Evolutionary conservation across 2,329 filamentous ascomycete species (phyloP), one percentile per base, ranked within the genome.

Genomic region (Arthrobotrys megalospora): DNA sequence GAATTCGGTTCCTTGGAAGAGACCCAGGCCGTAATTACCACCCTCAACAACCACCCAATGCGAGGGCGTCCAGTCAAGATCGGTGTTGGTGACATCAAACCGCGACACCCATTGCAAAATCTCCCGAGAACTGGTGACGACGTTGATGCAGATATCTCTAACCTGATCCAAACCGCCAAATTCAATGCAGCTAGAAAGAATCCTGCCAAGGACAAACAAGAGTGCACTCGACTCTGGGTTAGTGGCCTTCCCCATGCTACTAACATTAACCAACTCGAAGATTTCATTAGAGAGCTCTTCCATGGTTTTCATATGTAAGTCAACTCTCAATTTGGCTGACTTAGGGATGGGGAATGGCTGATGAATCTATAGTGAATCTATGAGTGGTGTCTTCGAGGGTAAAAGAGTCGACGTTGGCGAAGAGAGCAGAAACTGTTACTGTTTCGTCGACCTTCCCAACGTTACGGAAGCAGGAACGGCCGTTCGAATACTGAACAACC

Each of bases 181-280:
- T 5, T 28, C 24, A 2, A 28, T 28, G 24, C 2, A 28, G 2
- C 5, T 28, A 2, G 24, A 28, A 28, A 28, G 24, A 2, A 28
- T 28, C 24, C 24, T 28, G 24, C 2, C 24, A 28, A 28, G 24
- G 24, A 28, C 11, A 47, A 60, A 24, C 24, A 24, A 11, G 55
- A 53, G 10, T 77, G 66, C 12, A 62, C 66, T 10, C 66, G 73
- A 10, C 36, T 77, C 32, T 77, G 69, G 60, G 66, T 77, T 12
- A 50, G 73, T 32, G 73, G 73, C 10, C 60, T 77, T 32, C 73
- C 73, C 0, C 60, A 71, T 43, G 43, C 60, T 19, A 48, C 58
- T n/a, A 71, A 71, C 34, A 77, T 77, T 34, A 77, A 77, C 32
- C 58, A 71, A 24, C 50, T 77, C 6, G 73, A 77, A 43, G 73